These are phyloP conservation scores for Bertia moriformis DNA, from an alignment of 2,329 filamentous ascomycete species.

Conservation along the genomic window DNA sequence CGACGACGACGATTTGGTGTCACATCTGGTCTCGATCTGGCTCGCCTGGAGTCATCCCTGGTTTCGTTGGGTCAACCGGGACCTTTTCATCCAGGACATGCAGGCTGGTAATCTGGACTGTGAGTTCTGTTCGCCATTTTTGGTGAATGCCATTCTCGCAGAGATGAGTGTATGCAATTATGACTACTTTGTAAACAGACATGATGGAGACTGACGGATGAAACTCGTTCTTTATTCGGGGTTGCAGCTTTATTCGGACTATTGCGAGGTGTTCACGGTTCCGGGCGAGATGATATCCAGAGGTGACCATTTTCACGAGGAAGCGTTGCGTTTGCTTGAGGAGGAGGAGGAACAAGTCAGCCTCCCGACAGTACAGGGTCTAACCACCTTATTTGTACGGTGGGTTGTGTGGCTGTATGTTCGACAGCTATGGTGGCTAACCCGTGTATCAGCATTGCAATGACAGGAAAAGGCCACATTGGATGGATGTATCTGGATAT, in stretches of 20 bases:
- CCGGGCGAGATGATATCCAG: conserved; percentile 9
- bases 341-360: conserved; percentile 13
- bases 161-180: conserved; percentile 15
- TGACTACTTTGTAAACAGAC: too few species aligned
- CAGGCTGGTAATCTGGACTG: conserved; percentile 9
- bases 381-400: conserved; percentile 13
- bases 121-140: conserved; percentile 15
- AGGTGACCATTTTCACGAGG: conserved; percentile 15
- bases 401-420: too few species aligned
- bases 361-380: conserved; percentile 14
- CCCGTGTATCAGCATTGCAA: not conserved
- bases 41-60: conserved; percentile 15
- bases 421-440: not conserved
- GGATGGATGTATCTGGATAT: conserved; percentile 11
- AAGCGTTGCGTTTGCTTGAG: conserved; percentile 14
- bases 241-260: not conserved
- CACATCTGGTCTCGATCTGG: conserved; percentile 15
- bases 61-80: conserved; percentile 13
- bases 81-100: conserved; percentile 14
- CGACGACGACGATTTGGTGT: conserved; percentile 14
- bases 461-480: conserved; percentile 14
- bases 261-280: conserved; percentile 5
- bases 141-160: conserved; percentile 16
- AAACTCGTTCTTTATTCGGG: too few species aligned
- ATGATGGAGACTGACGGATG: too few species aligned